These are phyloP conservation scores for Xanthoconium stramineum DNA, from an alignment of 768 basidiomycete species.

Conservation along the genomic window DNA sequence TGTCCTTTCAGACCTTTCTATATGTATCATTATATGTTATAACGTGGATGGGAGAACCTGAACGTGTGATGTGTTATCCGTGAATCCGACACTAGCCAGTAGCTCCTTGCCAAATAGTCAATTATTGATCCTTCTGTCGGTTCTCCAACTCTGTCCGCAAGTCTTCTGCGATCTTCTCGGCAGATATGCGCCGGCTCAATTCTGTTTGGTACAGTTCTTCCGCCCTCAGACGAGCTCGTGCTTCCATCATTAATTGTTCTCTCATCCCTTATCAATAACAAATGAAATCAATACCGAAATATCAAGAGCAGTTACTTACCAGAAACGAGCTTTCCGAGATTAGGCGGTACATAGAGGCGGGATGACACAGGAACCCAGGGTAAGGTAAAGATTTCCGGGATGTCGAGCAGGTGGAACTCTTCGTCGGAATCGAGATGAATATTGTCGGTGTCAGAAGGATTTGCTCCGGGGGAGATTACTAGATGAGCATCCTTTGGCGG, in stretches of 20 bases:
- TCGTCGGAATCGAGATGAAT: slow-evolving; percentile 3
- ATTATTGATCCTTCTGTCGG: not conserved
- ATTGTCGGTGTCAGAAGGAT: not conserved
- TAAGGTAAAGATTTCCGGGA: slow-evolving; percentile 30
- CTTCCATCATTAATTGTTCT: slow-evolving; percentile 29
- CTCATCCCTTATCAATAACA: slow-evolving; percentile 28
- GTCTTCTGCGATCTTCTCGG: slow-evolving; percentile 24
- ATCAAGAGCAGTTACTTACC: slow-evolving; percentile 22
- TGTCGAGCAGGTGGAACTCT: slow-evolving; percentile 35
- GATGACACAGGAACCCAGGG: slow-evolving; percentile 33
- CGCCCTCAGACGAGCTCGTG: slow-evolving; percentile 31
- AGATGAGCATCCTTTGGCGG: not conserved
- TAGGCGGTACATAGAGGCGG: slow-evolving; percentile 34
- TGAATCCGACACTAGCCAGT: not conserved
- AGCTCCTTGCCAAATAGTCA: not conserved
- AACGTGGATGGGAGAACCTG: not conserved
- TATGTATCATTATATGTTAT: slow-evolving; percentile 23
- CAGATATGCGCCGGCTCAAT: slow-evolving; percentile 27
- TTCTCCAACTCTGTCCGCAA: slow-evolving; percentile 12
- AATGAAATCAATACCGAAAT: not conserved
- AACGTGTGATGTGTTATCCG: not conserved
- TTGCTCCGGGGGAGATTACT: not conserved
- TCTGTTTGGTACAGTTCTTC: slow-evolving; percentile 34
- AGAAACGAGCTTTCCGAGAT: slow-evolving; percentile 33
- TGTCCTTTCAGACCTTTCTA: slow-evolving; percentile 13